Evolutionary conservation across 2,329 filamentous ascomycete genomes (phyloP).

Genomic region (Epichloe aotearoae): DNA sequence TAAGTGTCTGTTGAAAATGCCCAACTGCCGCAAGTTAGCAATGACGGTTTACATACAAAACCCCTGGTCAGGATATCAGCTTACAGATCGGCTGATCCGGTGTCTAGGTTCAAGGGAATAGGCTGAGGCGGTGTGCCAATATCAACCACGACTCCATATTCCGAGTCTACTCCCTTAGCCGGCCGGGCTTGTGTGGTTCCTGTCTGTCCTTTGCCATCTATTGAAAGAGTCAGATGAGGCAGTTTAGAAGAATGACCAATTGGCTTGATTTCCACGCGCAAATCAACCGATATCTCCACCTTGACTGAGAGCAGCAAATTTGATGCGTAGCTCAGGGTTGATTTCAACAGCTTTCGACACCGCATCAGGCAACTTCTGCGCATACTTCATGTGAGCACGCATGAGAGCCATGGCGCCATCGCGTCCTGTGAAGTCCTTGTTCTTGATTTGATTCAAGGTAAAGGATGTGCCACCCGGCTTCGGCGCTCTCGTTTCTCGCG

Average conservation of each 20-base stretch:
- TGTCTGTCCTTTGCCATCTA: conserved; percentile 6
- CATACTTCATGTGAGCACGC: conserved; percentile 25
- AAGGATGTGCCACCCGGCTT: conserved; percentile 9
- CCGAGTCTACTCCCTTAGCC: conserved; percentile 30
- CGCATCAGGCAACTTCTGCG: conserved; percentile 15
- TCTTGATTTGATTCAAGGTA: conserved; percentile 20
- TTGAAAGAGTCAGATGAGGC: background rate
- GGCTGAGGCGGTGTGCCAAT: conserved; percentile 45
- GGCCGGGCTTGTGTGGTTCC: conserved; percentile 15
- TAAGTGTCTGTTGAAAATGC: conserved; percentile 49
- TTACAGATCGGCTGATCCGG: conserved; percentile 38
- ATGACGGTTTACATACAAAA: background rate
- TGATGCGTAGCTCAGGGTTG: conserved; percentile 12
- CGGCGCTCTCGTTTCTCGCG: background rate
- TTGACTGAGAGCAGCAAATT: conserved; percentile 9
- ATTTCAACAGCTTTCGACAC: conserved; percentile 13
- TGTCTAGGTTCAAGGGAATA: conserved; percentile 58
- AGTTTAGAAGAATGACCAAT: background rate
- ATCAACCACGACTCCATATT: conserved; percentile 48
- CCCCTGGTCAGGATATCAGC: conserved; percentile 1
- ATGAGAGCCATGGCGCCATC: conserved; percentile 18
- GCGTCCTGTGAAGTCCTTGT: conserved; percentile 19
- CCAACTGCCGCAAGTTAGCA: conserved; percentile 36
- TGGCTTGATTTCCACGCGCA: background rate
- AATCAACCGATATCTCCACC: background rate